Evolutionary conservation across 805 yeast genomes (phyloP), one percentile per base, ranked within the genome.

Genomic region (Candida ascalaphidarum): DNA sequence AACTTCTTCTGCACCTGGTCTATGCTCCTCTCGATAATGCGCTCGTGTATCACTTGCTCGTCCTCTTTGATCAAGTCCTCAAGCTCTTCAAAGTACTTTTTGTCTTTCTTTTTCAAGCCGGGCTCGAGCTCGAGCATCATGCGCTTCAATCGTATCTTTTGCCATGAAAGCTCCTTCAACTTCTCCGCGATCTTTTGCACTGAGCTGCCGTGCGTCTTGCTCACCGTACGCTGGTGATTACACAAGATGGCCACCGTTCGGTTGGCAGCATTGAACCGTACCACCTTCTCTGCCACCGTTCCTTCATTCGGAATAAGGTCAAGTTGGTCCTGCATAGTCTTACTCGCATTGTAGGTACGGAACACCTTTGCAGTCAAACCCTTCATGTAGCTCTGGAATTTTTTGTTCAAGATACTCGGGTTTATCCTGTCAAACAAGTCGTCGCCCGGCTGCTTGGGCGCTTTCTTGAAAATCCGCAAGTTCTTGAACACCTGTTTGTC

Each of bases 351-450:
- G 50, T 83, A 88, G 1, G 97, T 88, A 77, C 97, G 94, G 67
- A 88, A 89, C 13, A 88, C 96, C 55, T 88, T 88, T 4, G 97
- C 97, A 0, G 96, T 86, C 39, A 88, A 66, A 0, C 97, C 97
- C 14, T 81, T 76, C 92, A 88, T 80, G 55, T 88, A 86, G 34
- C 71, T 76, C 48, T 86, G 96, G 46, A 88, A 71, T 50, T 85
- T 88, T 52, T 79, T 82, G 63, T 88, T 88, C 46, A 88, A 65
- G 21, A 80, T 59, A 1, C 81, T 58, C 6, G 96, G 96, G 44
- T 81, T 89, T 25, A 89, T 68, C 39, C 96, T 68, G 55, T 88
- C 96, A 55, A 89, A 89, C 38, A 89, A 65, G 50, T 86, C 86
- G 58, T 89, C 96, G 11, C 96, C 96, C 4, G 88, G 86, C 37